Evolutionary conservation across 1,284 basidiomycete species (phyloP), one percentile per base, ranked within the genome.

Genomic region (Puccinia horiana): DNA sequence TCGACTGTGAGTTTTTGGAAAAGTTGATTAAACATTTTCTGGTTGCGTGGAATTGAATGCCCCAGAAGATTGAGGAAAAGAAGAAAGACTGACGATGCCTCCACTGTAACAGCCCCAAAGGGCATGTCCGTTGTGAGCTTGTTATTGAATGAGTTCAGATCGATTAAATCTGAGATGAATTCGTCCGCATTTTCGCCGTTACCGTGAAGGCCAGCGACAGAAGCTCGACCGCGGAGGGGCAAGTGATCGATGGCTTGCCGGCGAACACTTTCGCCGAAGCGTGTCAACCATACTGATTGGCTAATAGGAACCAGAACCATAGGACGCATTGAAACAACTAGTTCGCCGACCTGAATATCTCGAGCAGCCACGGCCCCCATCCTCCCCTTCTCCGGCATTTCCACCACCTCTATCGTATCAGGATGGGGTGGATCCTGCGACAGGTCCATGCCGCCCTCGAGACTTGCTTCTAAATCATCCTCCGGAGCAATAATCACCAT

Each of bases 191-290:
- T 67, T 18, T 5, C 20, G 29, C 76, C 76, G n/a, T 67, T 35
- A 35, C 76, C 76, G 26, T 67, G 44, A 20, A 78, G 63, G 69
- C 54, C 26, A 40, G 58, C 58, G 23, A 78, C 44, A n/a, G 26
- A 29, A 44, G 40, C 76, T 35, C 63, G 18, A n/a, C 63, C 69
- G 16, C 29, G 37, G 20, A 67, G n/a, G 8, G 76, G 76, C 23
- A 78, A 63, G 52, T 29, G 32, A 35, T 78, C 76, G 32, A 78
- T 63, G 14, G 76, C 63, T 65, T 47, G 58, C 35, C 63, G 63
- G 20, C 58, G 42, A 32, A 78, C n/a, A 8, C 42, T 44, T 40
- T 44, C 26, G 8, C 58, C n/a, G 6, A 49, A 44, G 14, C 11
- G 29, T 32, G 42, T 44, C 3, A 4, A 18, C 63, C 58, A 67